Base-by-base conservation (phyloP, 352 stramenopile species). In the Phytopythium kandeliae region DNA sequence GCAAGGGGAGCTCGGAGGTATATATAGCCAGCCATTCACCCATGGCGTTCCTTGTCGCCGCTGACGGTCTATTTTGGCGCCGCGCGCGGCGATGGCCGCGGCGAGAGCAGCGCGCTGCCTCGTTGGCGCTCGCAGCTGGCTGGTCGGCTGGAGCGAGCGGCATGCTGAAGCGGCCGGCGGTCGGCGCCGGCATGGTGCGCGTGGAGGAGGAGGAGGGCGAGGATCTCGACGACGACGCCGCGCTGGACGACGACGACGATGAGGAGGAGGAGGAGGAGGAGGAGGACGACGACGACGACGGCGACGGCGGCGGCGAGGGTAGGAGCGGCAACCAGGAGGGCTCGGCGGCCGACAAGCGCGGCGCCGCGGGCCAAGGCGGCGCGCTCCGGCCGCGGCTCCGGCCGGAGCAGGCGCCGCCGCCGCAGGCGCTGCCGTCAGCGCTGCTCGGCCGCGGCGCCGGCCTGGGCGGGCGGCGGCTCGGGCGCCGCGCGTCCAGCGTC, bases 131-230 rank as follows among this genome's bases (percentile, higher is more conserved):
- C n/a, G n/a, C n/a, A n/a, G n/a, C n/a, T n/a, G n/a, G n/a, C n/a
- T n/a, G n/a, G n/a, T n/a, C n/a, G n/a, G n/a, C n/a, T 35, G 31
- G 28, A 31, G 28, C 9, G 28, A 31, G 9, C 9, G 28, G 28
- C 28, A 10, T 31, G 28, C 28, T 31, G 28, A 55, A 33, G 37
- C 49, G 49, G 21, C 10, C 11, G 30, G 33, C 28, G 19, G 9
- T 10, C 17, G 45, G 45, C 12, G 30, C 21, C 33, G 44, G 16
- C 36, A 62, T 60, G 51, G 67, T 63, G n/a, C 57, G 58, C 28
- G 34, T 64, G 21, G 57, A 68, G 0, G 35, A 70, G 34, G 63
- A 74, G 33, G 31, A 35, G 31, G 58, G 63, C 36, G 43, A 58
- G 28, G 47, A 60, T 15, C 41, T 54, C 31, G 63, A 63, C 9